Percentiles rank a stretch among this genome's conserved stretches.
phyloP scores from a whole-genome alignment of 1,139 yeast species.

The Magnusiomyces ingens region DNA sequence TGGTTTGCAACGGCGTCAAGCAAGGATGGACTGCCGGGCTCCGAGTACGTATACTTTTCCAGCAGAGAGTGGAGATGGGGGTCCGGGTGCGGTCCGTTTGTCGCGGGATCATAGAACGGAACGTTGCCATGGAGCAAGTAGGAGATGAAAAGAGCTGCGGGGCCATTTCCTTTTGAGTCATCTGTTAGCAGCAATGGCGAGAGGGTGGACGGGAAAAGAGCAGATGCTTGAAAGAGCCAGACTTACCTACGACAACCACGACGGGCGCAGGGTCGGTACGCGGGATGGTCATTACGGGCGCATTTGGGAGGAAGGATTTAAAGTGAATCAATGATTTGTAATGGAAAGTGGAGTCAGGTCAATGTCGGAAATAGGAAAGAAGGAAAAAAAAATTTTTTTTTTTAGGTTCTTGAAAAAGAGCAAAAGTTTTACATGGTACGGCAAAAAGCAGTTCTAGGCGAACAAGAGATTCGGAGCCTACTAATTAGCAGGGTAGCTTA shows the following conservation, averaged over 20 bases:
- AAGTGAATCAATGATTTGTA: no score
- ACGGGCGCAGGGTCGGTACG: background rate
- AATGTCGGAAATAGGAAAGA: background rate
- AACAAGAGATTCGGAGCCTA: no score
- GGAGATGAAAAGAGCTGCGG: constrained; percentile 31
- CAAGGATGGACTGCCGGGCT: constrained; percentile 14
- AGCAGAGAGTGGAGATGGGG: constrained; percentile 24
- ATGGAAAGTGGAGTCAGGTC: no score
- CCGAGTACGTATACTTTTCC: constrained; percentile 13
- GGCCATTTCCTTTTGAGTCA: constrained; percentile 28
- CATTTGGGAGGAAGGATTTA: no score
- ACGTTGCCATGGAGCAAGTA: constrained; percentile 30
- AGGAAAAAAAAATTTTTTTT: background rate
- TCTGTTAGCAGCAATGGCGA: background rate
- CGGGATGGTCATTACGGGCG: no score
- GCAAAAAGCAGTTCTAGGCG: no score
- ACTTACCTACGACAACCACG: background rate
- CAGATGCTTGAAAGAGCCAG: background rate
- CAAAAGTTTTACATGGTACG: background rate
- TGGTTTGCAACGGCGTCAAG: constrained; percentile 23
- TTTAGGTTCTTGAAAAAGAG: background rate
- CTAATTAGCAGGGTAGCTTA: no score
- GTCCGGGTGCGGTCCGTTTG: constrained; percentile 31
- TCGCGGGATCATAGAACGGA: constrained; percentile 28
- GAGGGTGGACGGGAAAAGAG: no score